phyloP scores from a whole-genome alignment of 2,329 filamentous ascomycete species.

The Neopestalotiopsis clavispora region DNA sequence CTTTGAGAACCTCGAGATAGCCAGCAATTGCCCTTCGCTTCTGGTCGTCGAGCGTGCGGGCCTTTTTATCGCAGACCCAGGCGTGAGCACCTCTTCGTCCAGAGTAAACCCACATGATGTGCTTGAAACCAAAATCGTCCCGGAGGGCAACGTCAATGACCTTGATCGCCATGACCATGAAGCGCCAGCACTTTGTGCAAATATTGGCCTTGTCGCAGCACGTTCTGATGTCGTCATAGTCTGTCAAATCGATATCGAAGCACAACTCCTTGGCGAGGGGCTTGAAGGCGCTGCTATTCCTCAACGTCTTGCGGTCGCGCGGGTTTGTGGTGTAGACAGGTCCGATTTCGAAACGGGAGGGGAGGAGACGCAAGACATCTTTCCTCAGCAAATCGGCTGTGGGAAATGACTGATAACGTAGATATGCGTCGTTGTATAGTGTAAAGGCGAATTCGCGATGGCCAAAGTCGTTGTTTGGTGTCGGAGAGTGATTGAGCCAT shows the following conservation, averaged over 20 bases:
- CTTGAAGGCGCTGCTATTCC: constrained; percentile 80
- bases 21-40: constrained; percentile 84
- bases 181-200: constrained; percentile 92
- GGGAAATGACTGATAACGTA: constrained; percentile 80
- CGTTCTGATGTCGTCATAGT: constrained; percentile 95
- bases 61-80: constrained; percentile 94
- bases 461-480: constrained; percentile 84
- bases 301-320: constrained; percentile 86
- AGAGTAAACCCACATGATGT: constrained; percentile 98
- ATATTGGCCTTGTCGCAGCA: constrained; percentile 95
- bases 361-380: constrained; percentile 85
- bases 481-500: constrained; percentile 94
- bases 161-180: constrained; percentile 97
- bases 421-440: constrained; percentile 87
- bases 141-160: constrained; percentile 85
- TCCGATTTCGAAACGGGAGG: constrained; percentile 95
- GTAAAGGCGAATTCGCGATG: constrained; percentile 97
- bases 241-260: constrained; percentile 99
- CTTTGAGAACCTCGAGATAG: constrained; percentile 89
- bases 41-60: constrained; percentile 82
- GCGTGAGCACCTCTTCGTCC: constrained; percentile 95
- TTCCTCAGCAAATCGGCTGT: constrained; percentile 76
- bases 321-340: constrained; percentile 96
- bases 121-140: constrained; percentile 95
- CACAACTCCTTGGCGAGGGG: constrained; percentile 93